phyloP scores from a whole-genome alignment of 2,329 filamentous ascomycete genomes.

The Epicoccum nigrum region DNA sequence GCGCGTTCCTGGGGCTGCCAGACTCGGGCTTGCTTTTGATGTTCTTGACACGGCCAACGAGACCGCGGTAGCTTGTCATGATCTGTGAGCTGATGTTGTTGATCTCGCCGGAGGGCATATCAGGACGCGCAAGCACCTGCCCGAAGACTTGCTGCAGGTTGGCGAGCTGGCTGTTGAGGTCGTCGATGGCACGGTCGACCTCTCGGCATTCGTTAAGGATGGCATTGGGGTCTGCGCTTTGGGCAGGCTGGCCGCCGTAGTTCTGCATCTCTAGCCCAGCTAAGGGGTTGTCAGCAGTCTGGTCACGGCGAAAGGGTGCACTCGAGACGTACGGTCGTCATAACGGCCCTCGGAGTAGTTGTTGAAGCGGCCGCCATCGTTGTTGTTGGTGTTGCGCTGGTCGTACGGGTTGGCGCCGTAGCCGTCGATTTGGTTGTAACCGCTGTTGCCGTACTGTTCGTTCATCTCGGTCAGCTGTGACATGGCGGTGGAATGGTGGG shows the following conservation, averaged over 20 bases:
- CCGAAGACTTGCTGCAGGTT: constrained; percentile 75
- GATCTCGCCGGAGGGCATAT: constrained; percentile 73
- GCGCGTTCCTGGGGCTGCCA: constrained; percentile 72
- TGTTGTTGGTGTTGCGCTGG: constrained; percentile 45
- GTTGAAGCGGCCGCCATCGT: constrained; percentile 60
- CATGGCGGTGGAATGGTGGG: constrained; percentile 1
- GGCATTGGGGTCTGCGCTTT: constrained; percentile 65
- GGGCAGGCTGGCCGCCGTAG: constrained; percentile 47
- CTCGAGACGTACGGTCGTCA: constrained; percentile 36
- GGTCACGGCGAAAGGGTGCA: constrained; percentile 33
- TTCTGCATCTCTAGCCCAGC: constrained; percentile 71
- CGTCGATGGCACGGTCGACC: constrained; percentile 77
- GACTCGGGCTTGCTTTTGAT: constrained; percentile 84
- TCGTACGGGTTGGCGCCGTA: constrained; percentile 53
- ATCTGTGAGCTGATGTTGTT: constrained; percentile 77
- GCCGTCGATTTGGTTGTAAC: constrained; percentile 50
- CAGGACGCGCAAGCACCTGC: constrained; percentile 74
- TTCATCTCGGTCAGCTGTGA: constrained; percentile 30
- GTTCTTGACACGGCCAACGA: constrained; percentile 78
- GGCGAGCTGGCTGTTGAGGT: constrained; percentile 74
- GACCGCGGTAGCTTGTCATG: constrained; percentile 79
- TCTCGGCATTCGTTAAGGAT: constrained; percentile 85
- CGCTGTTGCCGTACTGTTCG: constrained; percentile 50
- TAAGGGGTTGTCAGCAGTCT: constrained; percentile 28
- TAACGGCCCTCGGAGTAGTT: constrained; percentile 56